Evolutionary conservation across 1,284 basidiomycete species (phyloP).

Genomic region (Marasmius oreades): DNA sequence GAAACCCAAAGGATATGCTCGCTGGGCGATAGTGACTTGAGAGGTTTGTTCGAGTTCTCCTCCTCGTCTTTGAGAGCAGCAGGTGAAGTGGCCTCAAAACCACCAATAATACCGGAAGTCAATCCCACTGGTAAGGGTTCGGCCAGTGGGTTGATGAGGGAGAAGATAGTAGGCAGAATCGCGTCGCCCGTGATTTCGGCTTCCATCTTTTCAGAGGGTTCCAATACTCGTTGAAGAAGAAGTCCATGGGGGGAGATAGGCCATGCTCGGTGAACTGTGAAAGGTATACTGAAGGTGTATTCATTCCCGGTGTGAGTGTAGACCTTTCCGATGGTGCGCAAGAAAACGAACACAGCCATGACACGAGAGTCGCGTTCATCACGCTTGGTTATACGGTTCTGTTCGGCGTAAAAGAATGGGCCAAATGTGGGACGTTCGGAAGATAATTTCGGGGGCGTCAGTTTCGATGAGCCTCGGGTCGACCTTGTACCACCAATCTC

Average conservation of each 20-base stretch:
- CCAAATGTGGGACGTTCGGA: conserved; percentile 51
- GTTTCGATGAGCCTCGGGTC: conserved; percentile 14
- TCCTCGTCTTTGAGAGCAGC: conserved; percentile 50
- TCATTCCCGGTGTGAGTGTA: conserved; percentile 73
- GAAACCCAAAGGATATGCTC: conserved; percentile 66
- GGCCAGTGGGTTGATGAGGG: conserved; percentile 70
- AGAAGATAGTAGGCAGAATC: conserved; percentile 73
- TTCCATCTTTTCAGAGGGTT: conserved; percentile 63
- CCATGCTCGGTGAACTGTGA: conserved; percentile 77
- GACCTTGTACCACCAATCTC: conserved; percentile 40
- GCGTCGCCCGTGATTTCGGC: conserved; percentile 57
- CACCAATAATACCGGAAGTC: conserved; percentile 52
- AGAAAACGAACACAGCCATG: conserved; percentile 72
- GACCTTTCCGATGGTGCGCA: conserved; percentile 72
- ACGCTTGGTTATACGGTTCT: conserved; percentile 29
- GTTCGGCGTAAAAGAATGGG: conserved; percentile 47
- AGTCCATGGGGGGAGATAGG: conserved; percentile 72
- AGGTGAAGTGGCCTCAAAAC: conserved; percentile 32
- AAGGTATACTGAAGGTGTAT: conserved; percentile 80
- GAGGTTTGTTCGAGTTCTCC: conserved; percentile 43
- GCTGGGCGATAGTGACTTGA: conserved; percentile 50
- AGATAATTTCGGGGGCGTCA: conserved; percentile 17
- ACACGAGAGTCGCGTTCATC: conserved; percentile 33
- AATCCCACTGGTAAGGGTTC: conserved; percentile 72
- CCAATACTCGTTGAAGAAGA: conserved; percentile 74